Percentiles rank a stretch among this genome's conserved stretches.
Conservation (phyloP, 306 rosid species). For the Fragaria vesca region DNA sequence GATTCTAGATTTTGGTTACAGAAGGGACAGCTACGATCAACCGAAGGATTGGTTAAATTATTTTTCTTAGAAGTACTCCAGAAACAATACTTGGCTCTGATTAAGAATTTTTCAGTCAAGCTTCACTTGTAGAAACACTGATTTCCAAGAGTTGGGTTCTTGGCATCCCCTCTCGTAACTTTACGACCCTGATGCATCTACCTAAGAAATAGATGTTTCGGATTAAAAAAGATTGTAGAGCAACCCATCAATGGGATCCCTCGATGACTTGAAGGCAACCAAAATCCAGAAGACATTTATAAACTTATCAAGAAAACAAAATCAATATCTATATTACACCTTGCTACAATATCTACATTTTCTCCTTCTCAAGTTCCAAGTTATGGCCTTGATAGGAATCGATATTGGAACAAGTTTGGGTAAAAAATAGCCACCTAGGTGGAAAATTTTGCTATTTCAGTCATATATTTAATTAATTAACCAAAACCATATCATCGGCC, state of each 20-base stretch:
- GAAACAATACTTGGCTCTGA: too few relatives aligned
- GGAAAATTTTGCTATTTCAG: slow-evolving; percentile 26
- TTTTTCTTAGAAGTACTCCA: too few relatives aligned
- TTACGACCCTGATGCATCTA: not conserved
- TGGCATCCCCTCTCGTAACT: not conserved
- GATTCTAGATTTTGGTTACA: too few relatives aligned
- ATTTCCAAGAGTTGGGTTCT: not conserved
- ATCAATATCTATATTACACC: slow-evolving; percentile 10
- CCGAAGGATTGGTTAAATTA: too few relatives aligned
- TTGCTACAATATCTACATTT: slow-evolving; percentile 19
- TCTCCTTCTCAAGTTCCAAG: slow-evolving; percentile 11
- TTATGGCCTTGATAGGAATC: slow-evolving; percentile 19
- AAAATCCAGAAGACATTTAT: not conserved
- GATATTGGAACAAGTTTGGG: slow-evolving; percentile 15
- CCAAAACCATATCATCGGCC: slow-evolving; percentile 53
- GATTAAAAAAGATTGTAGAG: not conserved
- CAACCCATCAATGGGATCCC: not conserved
- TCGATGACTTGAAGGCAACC: not conserved
- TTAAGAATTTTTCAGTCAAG: too few relatives aligned
- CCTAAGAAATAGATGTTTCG: not conserved
- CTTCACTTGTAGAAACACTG: not conserved
- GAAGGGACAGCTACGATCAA: too few relatives aligned
- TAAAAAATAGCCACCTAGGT: slow-evolving; percentile 18
- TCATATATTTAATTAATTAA: slow-evolving; percentile 36
- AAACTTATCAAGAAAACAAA: not conserved